Percentiles rank a stretch among this genome's conserved stretches.
These are phyloP conservation scores for Sicyos edulis DNA, from an alignment of 306 rosid species.

Conservation along the genomic window DNA sequence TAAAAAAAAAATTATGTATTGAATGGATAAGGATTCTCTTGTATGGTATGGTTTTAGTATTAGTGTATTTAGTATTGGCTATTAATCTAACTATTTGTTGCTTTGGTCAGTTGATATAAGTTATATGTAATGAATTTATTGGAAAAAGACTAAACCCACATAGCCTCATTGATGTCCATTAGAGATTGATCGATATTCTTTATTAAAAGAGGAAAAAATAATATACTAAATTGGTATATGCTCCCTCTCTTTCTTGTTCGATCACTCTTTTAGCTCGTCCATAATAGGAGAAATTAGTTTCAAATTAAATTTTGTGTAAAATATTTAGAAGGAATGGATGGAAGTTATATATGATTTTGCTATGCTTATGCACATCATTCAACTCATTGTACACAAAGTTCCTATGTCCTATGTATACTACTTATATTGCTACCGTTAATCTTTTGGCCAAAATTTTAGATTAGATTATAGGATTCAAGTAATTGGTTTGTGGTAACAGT, in stretches of 20 bases:
- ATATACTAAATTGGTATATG: neutral
- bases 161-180: neutral
- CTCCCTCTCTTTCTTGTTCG: neutral
- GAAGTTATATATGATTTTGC: neutral
- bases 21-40: no score
- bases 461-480: no score
- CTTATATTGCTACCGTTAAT: no score
- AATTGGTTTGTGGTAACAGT: no score
- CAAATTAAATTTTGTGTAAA: neutral
- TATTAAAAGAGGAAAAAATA: conserved; percentile 6
- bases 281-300: neutral
- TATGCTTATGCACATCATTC: neutral
- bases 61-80: no score
- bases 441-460: no score
- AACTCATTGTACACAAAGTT: neutral
- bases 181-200: neutral
- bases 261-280: neutral
- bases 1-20: no score
- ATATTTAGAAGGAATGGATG: neutral
- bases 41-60: no score
- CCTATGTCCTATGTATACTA: no score
- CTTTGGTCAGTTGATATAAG: no score
- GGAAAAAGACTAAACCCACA: neutral
- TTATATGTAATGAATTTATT: no score
- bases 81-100: no score